phyloP scores from a whole-genome alignment of 805 yeast species.

The Zygotorulaspora chibaensis region DNA sequence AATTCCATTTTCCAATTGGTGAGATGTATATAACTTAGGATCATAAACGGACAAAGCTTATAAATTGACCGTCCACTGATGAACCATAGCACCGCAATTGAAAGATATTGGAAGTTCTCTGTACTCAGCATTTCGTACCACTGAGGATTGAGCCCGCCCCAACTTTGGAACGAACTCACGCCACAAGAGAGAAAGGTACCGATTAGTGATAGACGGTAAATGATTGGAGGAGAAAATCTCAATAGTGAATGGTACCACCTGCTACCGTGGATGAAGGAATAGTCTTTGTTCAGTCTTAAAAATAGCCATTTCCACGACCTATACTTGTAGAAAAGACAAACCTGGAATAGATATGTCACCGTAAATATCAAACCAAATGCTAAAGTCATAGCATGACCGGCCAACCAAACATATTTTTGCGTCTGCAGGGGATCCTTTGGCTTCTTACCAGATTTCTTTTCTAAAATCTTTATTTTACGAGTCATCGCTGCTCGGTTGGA shows the following conservation, averaged over 20 bases:
- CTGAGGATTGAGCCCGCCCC: conserved; percentile 58
- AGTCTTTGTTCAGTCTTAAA: conserved; percentile 23
- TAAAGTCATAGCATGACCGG: conserved; percentile 28
- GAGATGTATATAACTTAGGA: conserved; percentile 57
- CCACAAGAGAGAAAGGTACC: conserved; percentile 54
- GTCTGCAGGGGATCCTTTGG: conserved; percentile 23
- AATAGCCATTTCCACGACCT: conserved; percentile 35
- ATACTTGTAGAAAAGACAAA: conserved; percentile 27
- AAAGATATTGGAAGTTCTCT: conserved; percentile 68
- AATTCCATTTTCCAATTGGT: conserved; percentile 28
- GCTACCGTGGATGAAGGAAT: conserved; percentile 17
- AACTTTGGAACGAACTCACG: conserved; percentile 53
- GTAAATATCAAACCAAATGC: conserved; percentile 27
- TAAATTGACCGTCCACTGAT: conserved; percentile 63
- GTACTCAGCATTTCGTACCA: conserved; percentile 62
- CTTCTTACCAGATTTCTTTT: conserved; percentile 23
- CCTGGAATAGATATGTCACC: conserved; percentile 26
- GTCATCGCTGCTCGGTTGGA: conserved; percentile 11
- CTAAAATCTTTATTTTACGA: conserved; percentile 24
- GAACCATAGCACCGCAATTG: conserved; percentile 56
- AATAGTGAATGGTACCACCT: conserved; percentile 24
- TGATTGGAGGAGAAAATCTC: conserved; percentile 43
- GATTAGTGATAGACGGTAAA: conserved; percentile 51
- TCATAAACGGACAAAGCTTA: conserved; percentile 57
- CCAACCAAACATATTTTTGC: conserved; percentile 27